Evolutionary conservation across 805 yeast genomes (phyloP).

Genomic region (Saccharomycopsis sp.): DNA sequence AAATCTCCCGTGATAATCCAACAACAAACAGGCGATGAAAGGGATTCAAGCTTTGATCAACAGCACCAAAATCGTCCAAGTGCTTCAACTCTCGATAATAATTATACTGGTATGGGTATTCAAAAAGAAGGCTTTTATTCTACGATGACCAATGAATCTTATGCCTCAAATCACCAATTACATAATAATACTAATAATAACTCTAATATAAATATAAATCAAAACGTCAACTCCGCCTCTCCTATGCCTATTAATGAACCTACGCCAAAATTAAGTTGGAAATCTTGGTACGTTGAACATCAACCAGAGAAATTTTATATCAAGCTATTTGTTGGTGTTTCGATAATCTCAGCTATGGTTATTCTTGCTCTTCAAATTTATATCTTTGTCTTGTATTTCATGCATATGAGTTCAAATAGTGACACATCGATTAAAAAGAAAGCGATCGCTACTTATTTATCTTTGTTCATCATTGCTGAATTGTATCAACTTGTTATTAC

Average conservation of each 20-base stretch:
- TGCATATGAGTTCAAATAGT: slow-evolving; percentile 24
- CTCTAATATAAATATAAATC: background rate
- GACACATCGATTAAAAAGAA: slow-evolving; percentile 22
- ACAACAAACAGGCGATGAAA: background rate
- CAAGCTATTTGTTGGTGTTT: slow-evolving; percentile 26
- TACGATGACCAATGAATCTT: background rate
- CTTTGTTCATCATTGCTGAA: slow-evolving; percentile 37
- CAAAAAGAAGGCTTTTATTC: background rate
- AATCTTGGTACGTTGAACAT: background rate
- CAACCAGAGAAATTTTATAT: slow-evolving; percentile 8
- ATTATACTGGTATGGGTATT: background rate
- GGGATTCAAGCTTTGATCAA: background rate
- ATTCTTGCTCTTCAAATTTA: slow-evolving; percentile 31
- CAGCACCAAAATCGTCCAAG: background rate
- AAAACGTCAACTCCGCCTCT: background rate
- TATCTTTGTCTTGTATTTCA: slow-evolving; percentile 32
- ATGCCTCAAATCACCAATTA: background rate
- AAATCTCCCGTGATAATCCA: background rate
- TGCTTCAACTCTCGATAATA: background rate
- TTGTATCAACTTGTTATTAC: slow-evolving; percentile 33
- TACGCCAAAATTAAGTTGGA: background rate
- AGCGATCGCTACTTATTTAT: slow-evolving; percentile 26
- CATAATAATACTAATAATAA: background rate
- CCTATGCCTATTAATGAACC: no score
- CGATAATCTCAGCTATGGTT: slow-evolving; percentile 31